These are phyloP conservation scores for Entoloma clypeatum DNA, from an alignment of 1,284 basidiomycete species.

Conservation along the genomic window DNA sequence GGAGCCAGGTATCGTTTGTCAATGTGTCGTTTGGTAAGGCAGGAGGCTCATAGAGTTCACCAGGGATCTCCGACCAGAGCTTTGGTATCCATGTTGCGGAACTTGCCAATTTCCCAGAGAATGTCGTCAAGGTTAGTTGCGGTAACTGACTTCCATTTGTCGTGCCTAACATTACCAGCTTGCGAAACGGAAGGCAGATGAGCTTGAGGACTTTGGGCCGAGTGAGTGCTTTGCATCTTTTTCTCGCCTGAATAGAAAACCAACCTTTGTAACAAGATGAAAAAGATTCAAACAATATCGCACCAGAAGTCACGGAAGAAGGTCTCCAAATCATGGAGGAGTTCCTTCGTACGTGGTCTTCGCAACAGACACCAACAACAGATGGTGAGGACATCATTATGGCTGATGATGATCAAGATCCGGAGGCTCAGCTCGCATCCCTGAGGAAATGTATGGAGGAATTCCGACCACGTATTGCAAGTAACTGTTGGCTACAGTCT, in stretches of 20 bases:
- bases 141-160: background rate
- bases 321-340: constrained; percentile 82
- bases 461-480: constrained; percentile 66
- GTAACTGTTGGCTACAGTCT: constrained; percentile 70
- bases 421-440: constrained; percentile 61
- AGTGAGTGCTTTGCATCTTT: constrained; percentile 28
- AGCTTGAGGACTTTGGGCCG: constrained; percentile 89
- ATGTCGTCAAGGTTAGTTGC: constrained; percentile 76
- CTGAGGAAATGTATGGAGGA: constrained; percentile 65
- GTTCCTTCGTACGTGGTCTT: constrained; percentile 75
- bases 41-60: constrained; percentile 1
- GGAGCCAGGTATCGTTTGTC: constrained; percentile 64
- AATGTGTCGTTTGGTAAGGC: constrained; percentile 1
- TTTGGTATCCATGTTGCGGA: constrained; percentile 99
- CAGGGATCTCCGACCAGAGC: constrained; percentile 89
- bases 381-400: constrained; percentile 55
- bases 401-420: constrained; percentile 42
- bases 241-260: constrained; percentile 5
- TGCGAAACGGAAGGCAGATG: constrained; percentile 93
- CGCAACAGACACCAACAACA: constrained; percentile 20
- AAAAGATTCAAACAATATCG: constrained; percentile 45
- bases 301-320: constrained; percentile 65
- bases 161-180: constrained; percentile 47
- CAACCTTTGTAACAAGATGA: constrained; percentile 18
- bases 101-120: constrained; percentile 93